A percentile compares a stretch with the other conserved stretches of the same genome.
Conservation (phyloP, 345 rosid species). For the Eucalyptus tenuipes region DNA sequence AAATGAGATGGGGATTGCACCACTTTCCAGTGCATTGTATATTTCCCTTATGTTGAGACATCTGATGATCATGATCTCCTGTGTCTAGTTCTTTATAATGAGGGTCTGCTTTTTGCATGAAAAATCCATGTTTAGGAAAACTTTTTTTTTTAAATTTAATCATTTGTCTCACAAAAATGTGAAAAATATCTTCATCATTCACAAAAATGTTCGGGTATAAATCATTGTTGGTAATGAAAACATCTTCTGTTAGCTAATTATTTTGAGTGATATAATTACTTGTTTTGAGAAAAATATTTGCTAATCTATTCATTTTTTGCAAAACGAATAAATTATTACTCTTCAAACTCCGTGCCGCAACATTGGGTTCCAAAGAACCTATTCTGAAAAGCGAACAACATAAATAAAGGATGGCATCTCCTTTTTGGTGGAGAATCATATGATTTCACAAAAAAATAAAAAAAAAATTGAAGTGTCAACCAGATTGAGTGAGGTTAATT, state of each 20-base stretch:
- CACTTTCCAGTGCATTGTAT: not conserved
- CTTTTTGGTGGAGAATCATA: not conserved
- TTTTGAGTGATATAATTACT: not conserved
- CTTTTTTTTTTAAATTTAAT: not conserved
- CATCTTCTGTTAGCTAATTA: not conserved
- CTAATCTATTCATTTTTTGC: not conserved
- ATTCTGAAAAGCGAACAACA: not conserved
- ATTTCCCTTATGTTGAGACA: not conserved
- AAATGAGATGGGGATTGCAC: not conserved
- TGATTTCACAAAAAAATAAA: not conserved
- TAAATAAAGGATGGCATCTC: not conserved
- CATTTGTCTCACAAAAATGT: not conserved
- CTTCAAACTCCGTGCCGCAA: not conserved
- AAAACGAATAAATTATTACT: not conserved
- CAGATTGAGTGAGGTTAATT: not conserved
- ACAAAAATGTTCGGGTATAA: not conserved
- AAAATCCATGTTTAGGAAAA: not conserved
- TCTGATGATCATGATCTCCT: not conserved
- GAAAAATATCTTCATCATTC: not conserved
- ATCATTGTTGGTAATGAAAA: not conserved
- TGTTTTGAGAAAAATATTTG: not conserved
- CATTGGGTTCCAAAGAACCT: not conserved
- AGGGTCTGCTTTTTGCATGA: not conserved
- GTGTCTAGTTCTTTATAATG: not conserved
- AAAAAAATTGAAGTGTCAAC: not conserved